Conservation (phyloP, 306 rosid genomes). For the Coriaria nepalensis region DNA sequence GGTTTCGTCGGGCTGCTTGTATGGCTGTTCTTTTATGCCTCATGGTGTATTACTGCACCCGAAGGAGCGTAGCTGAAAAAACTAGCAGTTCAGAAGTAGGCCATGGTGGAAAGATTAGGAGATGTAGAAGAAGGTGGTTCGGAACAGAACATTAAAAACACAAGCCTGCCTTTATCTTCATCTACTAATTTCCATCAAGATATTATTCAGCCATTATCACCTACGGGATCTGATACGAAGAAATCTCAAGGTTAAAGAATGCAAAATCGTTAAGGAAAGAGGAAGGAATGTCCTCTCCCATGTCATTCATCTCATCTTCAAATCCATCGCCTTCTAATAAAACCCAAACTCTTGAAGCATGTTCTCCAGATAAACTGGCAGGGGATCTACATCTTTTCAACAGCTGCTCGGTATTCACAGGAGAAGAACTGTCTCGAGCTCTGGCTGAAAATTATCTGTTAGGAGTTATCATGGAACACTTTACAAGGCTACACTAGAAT, state of each 20-base stretch:
- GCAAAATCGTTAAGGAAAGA: conserved; percentile 24
- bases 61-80: conserved; percentile 14
- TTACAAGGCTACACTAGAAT: conserved; percentile 55
- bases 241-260: conserved; percentile 19
- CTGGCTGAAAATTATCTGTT: conserved; percentile 55
- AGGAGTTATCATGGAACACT: conserved; percentile 76
- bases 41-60: conserved; percentile 26
- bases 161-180: conserved; percentile 25
- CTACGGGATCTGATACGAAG: conserved; percentile 16
- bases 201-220: conserved; percentile 11
- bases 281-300: conserved; percentile 34
- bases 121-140: conserved; percentile 24
- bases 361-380: conserved; percentile 46
- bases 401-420: conserved; percentile 45
- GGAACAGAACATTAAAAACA: conserved; percentile 18
- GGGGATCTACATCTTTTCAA: conserved; percentile 65
- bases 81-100: conserved; percentile 19
- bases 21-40: conserved; percentile 31
- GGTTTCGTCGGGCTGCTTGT: conserved; percentile 36
- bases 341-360: conserved; percentile 23
- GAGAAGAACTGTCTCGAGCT: conserved; percentile 66
- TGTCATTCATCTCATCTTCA: conserved; percentile 42
- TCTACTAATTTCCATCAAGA: conserved; percentile 12
- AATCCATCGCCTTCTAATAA: conserved; percentile 47
- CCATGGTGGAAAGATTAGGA: conserved; percentile 13